Evolutionary conservation across 305 asterid species (phyloP).

Genomic region (Caryopteris hybrid): DNA sequence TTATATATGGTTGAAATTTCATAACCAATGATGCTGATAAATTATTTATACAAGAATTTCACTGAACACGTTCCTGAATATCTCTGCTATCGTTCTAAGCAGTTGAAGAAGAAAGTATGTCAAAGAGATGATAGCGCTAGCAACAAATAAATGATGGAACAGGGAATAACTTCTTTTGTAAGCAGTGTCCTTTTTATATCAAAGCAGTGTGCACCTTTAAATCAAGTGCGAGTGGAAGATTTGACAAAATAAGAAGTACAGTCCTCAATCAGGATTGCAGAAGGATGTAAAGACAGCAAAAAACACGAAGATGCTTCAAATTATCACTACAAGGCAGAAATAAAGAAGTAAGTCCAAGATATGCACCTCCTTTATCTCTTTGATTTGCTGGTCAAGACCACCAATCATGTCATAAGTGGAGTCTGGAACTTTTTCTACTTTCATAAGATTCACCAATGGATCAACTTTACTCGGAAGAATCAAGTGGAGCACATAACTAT

Average conservation of each 20-base stretch:
- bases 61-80: neutral
- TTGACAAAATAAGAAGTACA: neutral
- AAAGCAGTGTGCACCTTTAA: too few relatives aligned
- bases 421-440: constrained; percentile 95
- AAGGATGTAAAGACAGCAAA: neutral
- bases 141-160: neutral
- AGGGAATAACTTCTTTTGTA: neutral
- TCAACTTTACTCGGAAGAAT: constrained; percentile 93
- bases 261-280: neutral
- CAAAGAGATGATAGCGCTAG: neutral
- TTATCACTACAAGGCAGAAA: neutral
- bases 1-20: too few relatives aligned
- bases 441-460: constrained; percentile 97
- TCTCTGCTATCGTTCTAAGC: neutral
- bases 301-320: neutral
- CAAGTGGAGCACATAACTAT: constrained; percentile 94
- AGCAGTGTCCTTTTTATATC: neutral
- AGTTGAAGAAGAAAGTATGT: neutral
- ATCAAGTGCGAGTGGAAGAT: too few relatives aligned
- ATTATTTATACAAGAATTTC: too few relatives aligned
- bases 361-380: constrained; percentile 90
- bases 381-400: constrained; percentile 98
- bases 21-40: too few relatives aligned
- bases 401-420: constrained; percentile 99
- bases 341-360: neutral